These are phyloP conservation scores for Aspergillus japonicus DNA, from an alignment of 2,329 filamentous ascomycete genomes.

Conservation along the genomic window DNA sequence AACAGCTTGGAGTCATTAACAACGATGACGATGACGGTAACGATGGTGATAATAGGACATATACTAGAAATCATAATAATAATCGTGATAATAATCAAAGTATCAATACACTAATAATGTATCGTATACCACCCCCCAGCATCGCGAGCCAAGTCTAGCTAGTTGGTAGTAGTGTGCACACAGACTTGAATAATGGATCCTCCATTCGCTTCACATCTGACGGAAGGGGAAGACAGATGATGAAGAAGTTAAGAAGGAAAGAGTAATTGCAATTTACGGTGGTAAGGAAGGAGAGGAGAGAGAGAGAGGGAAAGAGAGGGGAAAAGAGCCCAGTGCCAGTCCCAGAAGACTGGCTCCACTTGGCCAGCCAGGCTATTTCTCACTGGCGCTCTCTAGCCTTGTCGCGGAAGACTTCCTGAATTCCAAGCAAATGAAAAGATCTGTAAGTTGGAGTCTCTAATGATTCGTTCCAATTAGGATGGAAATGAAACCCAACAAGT, in stretches of 20 bases:
- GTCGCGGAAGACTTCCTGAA: conserved; percentile 4
- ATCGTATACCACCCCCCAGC: conserved; percentile 8
- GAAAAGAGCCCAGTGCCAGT: not conserved
- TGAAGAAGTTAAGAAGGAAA: not conserved
- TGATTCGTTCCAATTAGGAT: too few species aligned
- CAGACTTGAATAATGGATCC: conserved; percentile 11
- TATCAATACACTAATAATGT: not conserved
- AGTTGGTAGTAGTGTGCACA: not conserved
- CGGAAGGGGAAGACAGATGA: not conserved
- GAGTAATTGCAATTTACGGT: not conserved
- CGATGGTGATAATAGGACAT: too few species aligned
- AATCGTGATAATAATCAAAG: too few species aligned
- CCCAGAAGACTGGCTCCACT: conserved; percentile 26
- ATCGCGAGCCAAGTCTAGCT: conserved; percentile 6
- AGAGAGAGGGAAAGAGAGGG: too few species aligned
- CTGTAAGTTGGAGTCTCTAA: conserved; percentile 9
- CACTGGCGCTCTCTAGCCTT: conserved; percentile 32
- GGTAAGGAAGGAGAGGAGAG: not conserved
- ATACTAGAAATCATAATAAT: too few species aligned
- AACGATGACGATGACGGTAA: not conserved
- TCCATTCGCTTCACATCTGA: not conserved
- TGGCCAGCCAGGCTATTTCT: conserved; percentile 40
- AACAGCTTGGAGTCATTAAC: conserved; percentile 17
- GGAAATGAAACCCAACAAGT: too few species aligned
- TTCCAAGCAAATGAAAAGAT: conserved; percentile 10